phyloP scores from a whole-genome alignment of 345 rosid genomes.

The Bruguiera gymnorhiza region DNA sequence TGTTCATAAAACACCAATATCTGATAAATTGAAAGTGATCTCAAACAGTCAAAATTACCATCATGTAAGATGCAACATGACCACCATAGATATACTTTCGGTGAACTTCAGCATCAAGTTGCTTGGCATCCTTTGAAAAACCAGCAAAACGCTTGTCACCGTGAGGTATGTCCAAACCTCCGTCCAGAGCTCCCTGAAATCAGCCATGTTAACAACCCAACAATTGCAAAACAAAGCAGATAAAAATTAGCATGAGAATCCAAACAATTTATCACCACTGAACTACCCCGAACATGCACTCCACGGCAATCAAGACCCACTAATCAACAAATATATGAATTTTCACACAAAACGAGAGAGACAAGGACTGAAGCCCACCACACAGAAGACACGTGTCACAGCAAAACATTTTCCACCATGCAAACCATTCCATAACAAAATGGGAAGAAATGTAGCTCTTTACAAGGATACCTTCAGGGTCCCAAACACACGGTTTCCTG shows the following conservation, averaged over 20 bases:
- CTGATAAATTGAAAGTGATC: not conserved
- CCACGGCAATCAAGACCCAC: no score
- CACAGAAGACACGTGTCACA: no score
- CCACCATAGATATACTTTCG: slow-evolving; percentile 77
- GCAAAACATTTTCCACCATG: no score
- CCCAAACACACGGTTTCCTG: slow-evolving; percentile 76
- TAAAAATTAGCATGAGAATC: not conserved
- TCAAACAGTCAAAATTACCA: slow-evolving; percentile 26
- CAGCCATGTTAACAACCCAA: not conserved
- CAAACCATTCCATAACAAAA: no score
- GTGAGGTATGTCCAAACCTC: slow-evolving; percentile 83
- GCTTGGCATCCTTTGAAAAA: slow-evolving; percentile 57
- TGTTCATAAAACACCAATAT: no score
- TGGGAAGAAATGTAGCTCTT: not conserved
- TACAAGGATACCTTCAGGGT: slow-evolving; percentile 54
- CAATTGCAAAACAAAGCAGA: not conserved
- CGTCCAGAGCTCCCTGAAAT: slow-evolving; percentile 78
- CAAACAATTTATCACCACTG: no score
- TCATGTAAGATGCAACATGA: slow-evolving; percentile 82
- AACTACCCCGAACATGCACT: no score
- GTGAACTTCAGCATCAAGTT: slow-evolving; percentile 78
- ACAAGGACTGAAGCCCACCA: no score
- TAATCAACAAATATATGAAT: no score
- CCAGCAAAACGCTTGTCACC: slow-evolving; percentile 88
- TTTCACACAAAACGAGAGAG: no score